These are phyloP conservation scores for Leptoxyphium fumago DNA, from an alignment of 2,329 filamentous ascomycete genomes.

Conservation along the genomic window DNA sequence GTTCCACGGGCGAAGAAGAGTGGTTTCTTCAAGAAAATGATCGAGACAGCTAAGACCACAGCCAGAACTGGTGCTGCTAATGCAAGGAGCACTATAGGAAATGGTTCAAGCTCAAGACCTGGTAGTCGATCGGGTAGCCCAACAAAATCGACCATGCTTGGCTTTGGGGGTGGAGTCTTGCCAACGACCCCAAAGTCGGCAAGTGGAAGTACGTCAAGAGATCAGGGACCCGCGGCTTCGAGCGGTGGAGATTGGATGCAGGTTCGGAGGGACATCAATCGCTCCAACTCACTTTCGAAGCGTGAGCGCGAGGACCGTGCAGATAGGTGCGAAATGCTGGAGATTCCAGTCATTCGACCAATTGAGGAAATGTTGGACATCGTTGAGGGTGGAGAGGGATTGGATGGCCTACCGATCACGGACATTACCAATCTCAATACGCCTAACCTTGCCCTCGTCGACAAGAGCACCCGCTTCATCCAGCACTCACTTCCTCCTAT, in stretches of 20 bases:
- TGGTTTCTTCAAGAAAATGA: slow-evolving; percentile 89
- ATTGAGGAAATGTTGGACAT: slow-evolving; percentile 77
- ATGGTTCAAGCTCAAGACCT: slow-evolving; percentile 27
- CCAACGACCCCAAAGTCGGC: slow-evolving; percentile 14
- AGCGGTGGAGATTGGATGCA: slow-evolving; percentile 79
- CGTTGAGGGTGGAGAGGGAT: slow-evolving; percentile 78
- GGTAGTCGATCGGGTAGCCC: slow-evolving; percentile 27
- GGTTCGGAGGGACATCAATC: slow-evolving; percentile 85
- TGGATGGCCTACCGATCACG: slow-evolving; percentile 67
- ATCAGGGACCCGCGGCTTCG: slow-evolving; percentile 49
- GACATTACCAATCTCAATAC: slow-evolving; percentile 68
- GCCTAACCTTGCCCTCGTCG: slow-evolving; percentile 62
- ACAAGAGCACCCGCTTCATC: slow-evolving; percentile 90
- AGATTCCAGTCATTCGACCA: slow-evolving; percentile 73
- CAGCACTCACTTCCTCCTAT: slow-evolving; percentile 60
- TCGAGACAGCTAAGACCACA: slow-evolving; percentile 85
- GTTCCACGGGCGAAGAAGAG: slow-evolving; percentile 58
- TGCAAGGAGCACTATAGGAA: slow-evolving; percentile 70
- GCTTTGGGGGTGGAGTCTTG: slow-evolving; percentile 35
- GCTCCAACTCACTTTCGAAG: slow-evolving; percentile 81
- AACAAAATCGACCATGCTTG: slow-evolving; percentile 31
- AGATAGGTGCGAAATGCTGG: slow-evolving; percentile 89
- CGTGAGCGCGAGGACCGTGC: slow-evolving; percentile 74
- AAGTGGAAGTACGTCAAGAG: slow-evolving; percentile 36
- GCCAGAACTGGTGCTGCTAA: slow-evolving; percentile 58